Evolutionary conservation across 768 basidiomycete genomes (phyloP).

Genomic region (Podaxis sp.): DNA sequence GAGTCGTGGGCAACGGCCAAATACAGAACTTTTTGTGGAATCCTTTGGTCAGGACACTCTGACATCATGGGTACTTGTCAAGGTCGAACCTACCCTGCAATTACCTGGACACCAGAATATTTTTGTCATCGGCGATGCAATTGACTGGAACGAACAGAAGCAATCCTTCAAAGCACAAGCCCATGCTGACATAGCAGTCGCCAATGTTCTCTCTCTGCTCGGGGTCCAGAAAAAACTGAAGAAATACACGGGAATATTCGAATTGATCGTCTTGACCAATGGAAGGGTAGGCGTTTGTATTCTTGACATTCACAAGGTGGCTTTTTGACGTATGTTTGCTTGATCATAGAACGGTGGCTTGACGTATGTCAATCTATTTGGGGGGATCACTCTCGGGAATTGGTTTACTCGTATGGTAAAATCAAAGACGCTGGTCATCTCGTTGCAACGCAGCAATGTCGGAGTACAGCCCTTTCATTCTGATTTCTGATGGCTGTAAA

Average conservation of each 20-base stretch:
- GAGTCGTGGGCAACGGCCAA: conserved; percentile 30
- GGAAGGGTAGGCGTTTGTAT: conserved; percentile 10
- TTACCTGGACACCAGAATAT: conserved; percentile 16
- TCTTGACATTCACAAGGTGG: neutral
- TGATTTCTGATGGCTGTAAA: too few relatives aligned
- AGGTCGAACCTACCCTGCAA: conserved; percentile 37
- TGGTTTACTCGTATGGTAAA: conserved; percentile 12
- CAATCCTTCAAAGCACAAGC: conserved; percentile 15
- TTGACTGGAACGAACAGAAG: conserved; percentile 20
- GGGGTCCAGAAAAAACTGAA: conserved; percentile 7
- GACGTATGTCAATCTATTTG: conserved; percentile 10
- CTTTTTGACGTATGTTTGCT: neutral
- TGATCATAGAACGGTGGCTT: conserved; percentile 14
- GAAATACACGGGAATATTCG: conserved; percentile 12
- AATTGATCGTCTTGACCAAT: conserved; percentile 11
- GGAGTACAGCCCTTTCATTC: neutral
- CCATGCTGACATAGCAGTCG: conserved; percentile 14
- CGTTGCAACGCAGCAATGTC: neutral
- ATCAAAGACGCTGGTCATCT: conserved; percentile 12
- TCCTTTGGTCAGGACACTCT: conserved; percentile 32
- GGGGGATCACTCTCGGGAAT: conserved; percentile 16
- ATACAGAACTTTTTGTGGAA: conserved; percentile 40
- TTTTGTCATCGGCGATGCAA: conserved; percentile 20
- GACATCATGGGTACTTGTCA: conserved; percentile 31
- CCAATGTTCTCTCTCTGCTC: conserved; percentile 14